Percentiles rank a stretch among this genome's conserved stretches.
Evolutionary conservation across 2,329 filamentous ascomycete genomes (phyloP).

Genomic region (Rugonectria rugulosa): DNA sequence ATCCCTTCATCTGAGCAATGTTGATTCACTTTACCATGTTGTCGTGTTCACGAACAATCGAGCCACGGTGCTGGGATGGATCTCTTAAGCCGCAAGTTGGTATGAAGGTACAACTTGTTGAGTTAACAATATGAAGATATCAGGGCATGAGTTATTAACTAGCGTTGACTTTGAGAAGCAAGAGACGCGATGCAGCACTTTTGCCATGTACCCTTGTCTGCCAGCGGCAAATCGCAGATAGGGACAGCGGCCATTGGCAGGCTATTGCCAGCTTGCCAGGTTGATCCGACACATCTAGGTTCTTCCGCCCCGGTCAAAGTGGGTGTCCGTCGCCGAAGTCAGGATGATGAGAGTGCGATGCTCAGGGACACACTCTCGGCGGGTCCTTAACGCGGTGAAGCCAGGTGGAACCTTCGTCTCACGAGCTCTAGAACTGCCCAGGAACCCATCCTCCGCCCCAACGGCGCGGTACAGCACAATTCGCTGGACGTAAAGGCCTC

Average conservation of each 20-base stretch:
- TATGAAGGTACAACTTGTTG: no score
- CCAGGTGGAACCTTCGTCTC: slow-evolving; percentile 37
- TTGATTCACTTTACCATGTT: no score
- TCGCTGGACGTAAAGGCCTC: slow-evolving; percentile 33
- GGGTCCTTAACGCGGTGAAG: slow-evolving; percentile 39
- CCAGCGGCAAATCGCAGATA: slow-evolving; percentile 31
- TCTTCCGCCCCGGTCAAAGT: slow-evolving; percentile 27
- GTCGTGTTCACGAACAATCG: no score
- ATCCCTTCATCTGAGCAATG: no score
- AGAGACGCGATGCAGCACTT: no score
- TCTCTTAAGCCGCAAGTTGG: no score
- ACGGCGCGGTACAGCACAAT: slow-evolving; percentile 35
- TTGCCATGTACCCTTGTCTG: no score
- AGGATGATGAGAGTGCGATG: slow-evolving; percentile 32
- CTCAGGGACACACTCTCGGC: slow-evolving; percentile 32
- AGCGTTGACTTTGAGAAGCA: no score
- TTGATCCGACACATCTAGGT: slow-evolving; percentile 28
- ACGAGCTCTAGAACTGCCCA: slow-evolving; percentile 32
- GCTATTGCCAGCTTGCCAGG: slow-evolving; percentile 22
- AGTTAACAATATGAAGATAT: no score
- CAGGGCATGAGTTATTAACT: no score
- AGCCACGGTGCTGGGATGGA: no score
- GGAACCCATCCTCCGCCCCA: slow-evolving; percentile 33
- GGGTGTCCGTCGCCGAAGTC: slow-evolving; percentile 31
- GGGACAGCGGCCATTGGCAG: slow-evolving; percentile 27